Percentiles rank a stretch among this genome's conserved stretches.
Evolutionary conservation across 1,284 basidiomycete genomes (phyloP).

Genomic region (Leccinum pachyderme): DNA sequence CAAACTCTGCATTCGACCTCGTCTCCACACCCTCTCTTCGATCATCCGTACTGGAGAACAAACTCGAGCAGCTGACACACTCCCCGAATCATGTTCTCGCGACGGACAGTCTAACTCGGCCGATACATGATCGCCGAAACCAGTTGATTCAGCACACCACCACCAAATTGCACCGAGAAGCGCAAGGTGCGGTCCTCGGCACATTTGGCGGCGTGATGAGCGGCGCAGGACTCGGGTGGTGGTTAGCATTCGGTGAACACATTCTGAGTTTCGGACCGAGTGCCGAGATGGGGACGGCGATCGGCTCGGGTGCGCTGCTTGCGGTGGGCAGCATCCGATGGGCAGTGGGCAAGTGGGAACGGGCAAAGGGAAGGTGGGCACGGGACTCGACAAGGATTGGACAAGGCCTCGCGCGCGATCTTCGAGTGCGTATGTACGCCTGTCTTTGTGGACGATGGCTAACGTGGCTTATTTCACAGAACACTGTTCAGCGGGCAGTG

Average conservation of each 20-base stretch:
- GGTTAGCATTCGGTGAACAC: constrained; percentile 44
- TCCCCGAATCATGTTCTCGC: constrained; percentile 51
- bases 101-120: constrained; percentile 50
- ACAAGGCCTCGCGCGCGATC: constrained; percentile 69
- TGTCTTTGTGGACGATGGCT: not conserved
- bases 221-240: constrained; percentile 46
- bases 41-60: constrained; percentile 69
- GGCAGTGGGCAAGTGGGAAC: constrained; percentile 71
- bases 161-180: constrained; percentile 61
- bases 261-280: constrained; percentile 39
- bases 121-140: constrained; percentile 53
- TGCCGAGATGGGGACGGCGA: constrained; percentile 55
- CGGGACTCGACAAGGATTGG: constrained; percentile 70
- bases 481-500: constrained; percentile 46
- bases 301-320: constrained; percentile 60
- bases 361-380: constrained; percentile 70
- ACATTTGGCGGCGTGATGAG: constrained; percentile 48
- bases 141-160: constrained; percentile 64
- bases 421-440: constrained; percentile 48
- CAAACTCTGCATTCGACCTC: constrained; percentile 42
- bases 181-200: constrained; percentile 59
- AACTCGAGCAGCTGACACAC: constrained; percentile 53
- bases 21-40: constrained; percentile 42
- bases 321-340: constrained; percentile 57
- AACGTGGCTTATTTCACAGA: constrained; percentile 34